Base-by-base conservation (phyloP, 1,284 basidiomycete genomes). In the Ganoderma boninense region DNA sequence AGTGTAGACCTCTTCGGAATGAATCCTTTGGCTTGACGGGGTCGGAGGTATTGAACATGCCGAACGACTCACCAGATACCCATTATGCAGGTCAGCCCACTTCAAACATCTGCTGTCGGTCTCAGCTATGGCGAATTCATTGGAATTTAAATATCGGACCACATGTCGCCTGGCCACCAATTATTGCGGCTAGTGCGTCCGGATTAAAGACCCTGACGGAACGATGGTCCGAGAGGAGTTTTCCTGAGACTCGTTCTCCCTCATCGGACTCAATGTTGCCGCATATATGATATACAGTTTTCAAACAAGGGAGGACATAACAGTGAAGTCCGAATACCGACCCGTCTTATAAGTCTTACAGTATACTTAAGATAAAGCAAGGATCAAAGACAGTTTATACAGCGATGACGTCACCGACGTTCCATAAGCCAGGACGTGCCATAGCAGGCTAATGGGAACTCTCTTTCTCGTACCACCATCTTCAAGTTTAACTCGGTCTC, bases 391-490 rank as follows among this genome's bases (percentile, higher is more conserved):
- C n/a, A 56, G 14, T 56, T 56, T 29, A 16, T n/a, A 29, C 10
- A 4, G 26, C 54, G 16, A 57, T 57, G 54, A 57, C 29, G 54
- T 52, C 49, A 26, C 23, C 23, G 8, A 10, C n/a, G 7, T 49
- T 20, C n/a, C 1, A 6, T 18, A 57, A 35, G 29, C 32, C 29
- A 32, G 11, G 54, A 57, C 54, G 2, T 57, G 54, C 54, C 54
- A 57, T 29, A 18, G 29, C 54, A 57, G 18, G 29, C 54, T 20
- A 29, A 16, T 3, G 16, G 7, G 32, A 57, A 57, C 54, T n/a
- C 59, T 42, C 38, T 40, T 23, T 61, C 59, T 61, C 59, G 32
- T 38, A 61, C 59, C 59, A 61, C 59, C 59, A 23, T 20, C 59
- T 42, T 26, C 59, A 57, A 14, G 29, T 18, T 32, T 35, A 14